Evolutionary conservation across 1,139 yeast genomes (phyloP).

Genomic region (Petasospora rhodanensis): DNA sequence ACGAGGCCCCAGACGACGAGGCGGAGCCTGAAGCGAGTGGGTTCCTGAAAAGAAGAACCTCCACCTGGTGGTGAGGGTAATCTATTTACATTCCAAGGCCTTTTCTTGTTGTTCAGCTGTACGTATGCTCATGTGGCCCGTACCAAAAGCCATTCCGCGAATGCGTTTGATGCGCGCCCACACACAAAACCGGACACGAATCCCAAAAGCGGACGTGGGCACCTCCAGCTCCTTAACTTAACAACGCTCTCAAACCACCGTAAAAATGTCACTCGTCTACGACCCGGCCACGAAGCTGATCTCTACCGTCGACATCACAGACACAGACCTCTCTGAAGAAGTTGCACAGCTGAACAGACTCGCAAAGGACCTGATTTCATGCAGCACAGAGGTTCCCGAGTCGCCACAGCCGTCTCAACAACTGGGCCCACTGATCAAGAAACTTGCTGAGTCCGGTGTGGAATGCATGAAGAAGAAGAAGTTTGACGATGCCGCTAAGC

Average conservation of each 20-base stretch:
- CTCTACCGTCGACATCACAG: conserved; percentile 26
- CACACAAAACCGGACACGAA: no score
- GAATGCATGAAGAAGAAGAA: conserved; percentile 58
- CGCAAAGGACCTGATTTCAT: conserved; percentile 52
- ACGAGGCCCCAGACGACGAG: conserved; percentile 2
- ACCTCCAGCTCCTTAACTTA: no score
- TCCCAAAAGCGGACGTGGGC: no score
- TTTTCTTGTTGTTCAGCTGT: no score
- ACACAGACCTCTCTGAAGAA: conserved; percentile 31
- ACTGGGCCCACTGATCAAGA: conserved; percentile 61
- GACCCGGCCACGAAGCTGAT: conserved; percentile 30
- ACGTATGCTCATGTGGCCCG: no score
- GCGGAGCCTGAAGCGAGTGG: background rate
- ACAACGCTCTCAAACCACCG: background rate
- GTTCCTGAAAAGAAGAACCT: conserved; percentile 5
- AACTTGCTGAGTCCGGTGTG: conserved; percentile 71
- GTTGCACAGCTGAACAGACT: conserved; percentile 59
- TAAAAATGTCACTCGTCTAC: conserved; percentile 21
- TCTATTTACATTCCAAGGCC: no score
- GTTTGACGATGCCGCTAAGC: conserved; percentile 66
- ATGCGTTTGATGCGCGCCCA: no score
- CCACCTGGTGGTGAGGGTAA: conserved; percentile 10
- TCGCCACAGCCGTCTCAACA: conserved; percentile 58
- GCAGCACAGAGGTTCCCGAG: conserved; percentile 59
- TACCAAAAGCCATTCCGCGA: no score